Conservation (phyloP, 2,329 filamentous ascomycete species). For the Fusarium protoensiforme region DNA sequence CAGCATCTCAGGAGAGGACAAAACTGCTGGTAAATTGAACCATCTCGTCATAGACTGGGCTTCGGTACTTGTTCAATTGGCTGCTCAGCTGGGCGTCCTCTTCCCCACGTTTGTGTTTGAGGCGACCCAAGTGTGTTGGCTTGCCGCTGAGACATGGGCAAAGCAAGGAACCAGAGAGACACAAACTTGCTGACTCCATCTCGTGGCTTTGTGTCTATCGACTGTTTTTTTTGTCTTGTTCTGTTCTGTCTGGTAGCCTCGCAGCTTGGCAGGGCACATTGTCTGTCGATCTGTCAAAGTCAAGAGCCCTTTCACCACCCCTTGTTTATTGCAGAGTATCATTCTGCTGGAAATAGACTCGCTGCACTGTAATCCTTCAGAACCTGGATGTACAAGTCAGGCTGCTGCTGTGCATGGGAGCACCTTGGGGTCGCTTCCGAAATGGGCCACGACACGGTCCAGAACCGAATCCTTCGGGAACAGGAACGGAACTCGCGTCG, state of each 20-base stretch:
- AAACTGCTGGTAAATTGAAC: neutral
- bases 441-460: neutral
- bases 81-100: neutral
- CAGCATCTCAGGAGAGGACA: neutral
- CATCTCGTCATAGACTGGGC: neutral
- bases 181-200: neutral
- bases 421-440: neutral
- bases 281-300: constrained; percentile 29
- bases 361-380: neutral
- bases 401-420: neutral
- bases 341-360: neutral
- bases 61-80: neutral
- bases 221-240: no score
- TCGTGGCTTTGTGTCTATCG: neutral
- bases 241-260: neutral
- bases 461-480: neutral
- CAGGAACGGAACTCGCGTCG: neutral
- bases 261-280: constrained; percentile 1
- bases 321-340: neutral
- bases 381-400: neutral
- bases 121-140: neutral
- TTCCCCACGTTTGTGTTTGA: neutral
- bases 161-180: neutral
- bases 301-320: neutral
- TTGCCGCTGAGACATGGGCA: neutral